Base-by-base conservation (phyloP, 305 asterid genomes). In the Petunia hybrid region DNA sequence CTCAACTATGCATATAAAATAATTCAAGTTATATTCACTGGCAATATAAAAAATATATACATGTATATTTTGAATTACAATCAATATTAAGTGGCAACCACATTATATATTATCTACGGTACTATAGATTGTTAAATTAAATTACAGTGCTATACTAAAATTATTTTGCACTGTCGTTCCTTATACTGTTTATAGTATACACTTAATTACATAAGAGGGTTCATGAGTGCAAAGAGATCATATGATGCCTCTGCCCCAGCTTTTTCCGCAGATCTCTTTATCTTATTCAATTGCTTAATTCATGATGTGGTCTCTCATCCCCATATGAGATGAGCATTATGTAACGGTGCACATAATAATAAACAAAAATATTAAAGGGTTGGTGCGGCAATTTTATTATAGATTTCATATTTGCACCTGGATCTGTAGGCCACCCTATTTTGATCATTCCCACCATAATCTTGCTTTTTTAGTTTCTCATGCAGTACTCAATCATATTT, bases 241-340 rank as follows among this genome's bases (percentile, higher is more conserved):
- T 82, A 89, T 87, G 87, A 85, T 83, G 38, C 41, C 42, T 76
- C 35, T 57, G 6, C 73, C 70, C 65, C 81, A 67, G 31, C 48
- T 77, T 10, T 53, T 53, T 80, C 84, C 76, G 75, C 80, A 76
- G 65, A 51, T 79, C 77, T 82, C 59, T 51, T 55, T 39, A 80
- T 76, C 89, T 91, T 77, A 40, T 77, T 90, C 86, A 82, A 89
- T 84, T 88, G 87, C 79, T 88, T 78, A 86, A 64, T 84, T 84
- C 90, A 91, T 93, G 36, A 90, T 91, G 92, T 83, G 87, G 91
- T 88, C 88, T 85, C 87, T 55, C 82, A 40, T 78, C 63, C 57
- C 62, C 74, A 78, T 59, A 79, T 80, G 88, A 86, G 88, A 87
- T 84, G 82, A 83, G 83, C 80, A 82, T 85, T 81, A 71, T 77